These are phyloP conservation scores for Hirsutella rhossiliensis DNA, from an alignment of 2,329 filamentous ascomycete genomes.

Conservation along the genomic window DNA sequence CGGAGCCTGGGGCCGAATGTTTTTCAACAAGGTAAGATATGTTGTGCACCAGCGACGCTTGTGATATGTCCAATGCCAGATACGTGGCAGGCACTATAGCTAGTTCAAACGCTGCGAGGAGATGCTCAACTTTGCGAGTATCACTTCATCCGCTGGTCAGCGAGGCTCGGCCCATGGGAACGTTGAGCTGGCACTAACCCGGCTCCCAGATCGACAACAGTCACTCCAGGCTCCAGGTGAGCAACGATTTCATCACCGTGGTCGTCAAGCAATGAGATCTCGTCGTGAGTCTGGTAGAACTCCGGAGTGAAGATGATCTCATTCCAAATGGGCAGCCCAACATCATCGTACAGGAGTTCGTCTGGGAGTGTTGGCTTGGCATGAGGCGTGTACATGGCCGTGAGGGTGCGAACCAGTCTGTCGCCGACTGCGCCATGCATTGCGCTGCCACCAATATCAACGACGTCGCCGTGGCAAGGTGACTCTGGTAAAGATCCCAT, in stretches of 20 bases:
- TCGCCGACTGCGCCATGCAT: slow-evolving; percentile 17
- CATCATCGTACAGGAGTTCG: slow-evolving; percentile 26
- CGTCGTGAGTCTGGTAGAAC: slow-evolving; percentile 29
- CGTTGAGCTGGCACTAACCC: slow-evolving; percentile 19
- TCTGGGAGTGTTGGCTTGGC: slow-evolving; percentile 22
- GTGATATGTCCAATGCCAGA: slow-evolving; percentile 28
- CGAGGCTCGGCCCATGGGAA: too few species aligned
- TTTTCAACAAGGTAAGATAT: slow-evolving; percentile 16
- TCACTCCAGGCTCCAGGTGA: slow-evolving; percentile 15
- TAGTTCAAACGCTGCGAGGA: slow-evolving; percentile 22
- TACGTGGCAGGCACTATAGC: slow-evolving; percentile 18
- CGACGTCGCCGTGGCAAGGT: slow-evolving; percentile 18
- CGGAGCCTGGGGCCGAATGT: slow-evolving; percentile 13
- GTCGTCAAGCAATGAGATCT: slow-evolving; percentile 22
- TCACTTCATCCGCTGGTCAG: slow-evolving; percentile 15
- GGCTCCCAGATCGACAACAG: slow-evolving; percentile 27
- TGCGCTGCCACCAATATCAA: slow-evolving; percentile 25
- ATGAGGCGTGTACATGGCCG: slow-evolving; percentile 9
- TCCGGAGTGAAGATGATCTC: slow-evolving; percentile 25
- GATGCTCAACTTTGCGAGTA: slow-evolving; percentile 26
- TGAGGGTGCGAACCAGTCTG: slow-evolving; percentile 14
- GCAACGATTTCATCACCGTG: slow-evolving; percentile 22
- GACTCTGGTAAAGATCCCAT: neutral
- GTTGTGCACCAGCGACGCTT: slow-evolving; percentile 21
- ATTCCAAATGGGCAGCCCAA: slow-evolving; percentile 26